Base-by-base conservation (phyloP, 306 rosid species). In the Ceratonia siliqua region DNA sequence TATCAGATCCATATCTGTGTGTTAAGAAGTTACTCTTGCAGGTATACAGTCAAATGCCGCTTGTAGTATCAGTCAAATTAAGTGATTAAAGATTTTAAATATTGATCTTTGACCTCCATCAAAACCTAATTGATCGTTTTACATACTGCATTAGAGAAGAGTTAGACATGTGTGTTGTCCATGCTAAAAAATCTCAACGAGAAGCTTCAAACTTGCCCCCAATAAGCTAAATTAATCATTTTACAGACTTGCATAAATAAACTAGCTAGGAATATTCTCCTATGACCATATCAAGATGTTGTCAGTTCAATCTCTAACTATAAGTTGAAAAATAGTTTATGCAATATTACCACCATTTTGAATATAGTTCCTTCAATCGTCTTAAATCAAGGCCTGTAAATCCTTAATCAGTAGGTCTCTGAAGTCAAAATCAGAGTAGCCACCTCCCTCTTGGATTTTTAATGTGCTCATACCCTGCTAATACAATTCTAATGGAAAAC, bases 391-490 rank as follows among this genome's bases (percentile, higher is more conserved):
- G 15, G 70, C 43, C 28, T 20, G 56, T 43, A 45, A 46, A 41
- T 43, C 48, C 15, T 72, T 59, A 25, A 24, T 30, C 71, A 76
- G 21, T 8, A 54, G 72, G 30, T 3, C 65, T 48, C 27, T 24
- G 14, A 36, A 27, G 38, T 64, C 4, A 27, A 27, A 65, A 75
- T 25, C 28, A 5, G 14, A 18, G 17, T 12, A 49, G 59, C 11
- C 45, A 45, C n/a, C 72, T 65, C 43, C 72, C 58, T 45, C 22
- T 28, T 38, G n/a, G n/a, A n/a, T n/a, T n/a, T n/a, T n/a, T n/a
- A n/a, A n/a, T n/a, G n/a, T n/a, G n/a, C n/a, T n/a, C n/a, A n/a
- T n/a, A n/a, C n/a, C 9, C 25, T 24, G 35, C 3, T 66, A 20
- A 20, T 63, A 6, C 6, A 17, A 6, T 63, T 36, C 43, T n/a